Evolutionary conservation across 2,329 filamentous ascomycete species (phyloP), one percentile per base, ranked within the genome.

Genomic region (Colletotrichum sp.): DNA sequence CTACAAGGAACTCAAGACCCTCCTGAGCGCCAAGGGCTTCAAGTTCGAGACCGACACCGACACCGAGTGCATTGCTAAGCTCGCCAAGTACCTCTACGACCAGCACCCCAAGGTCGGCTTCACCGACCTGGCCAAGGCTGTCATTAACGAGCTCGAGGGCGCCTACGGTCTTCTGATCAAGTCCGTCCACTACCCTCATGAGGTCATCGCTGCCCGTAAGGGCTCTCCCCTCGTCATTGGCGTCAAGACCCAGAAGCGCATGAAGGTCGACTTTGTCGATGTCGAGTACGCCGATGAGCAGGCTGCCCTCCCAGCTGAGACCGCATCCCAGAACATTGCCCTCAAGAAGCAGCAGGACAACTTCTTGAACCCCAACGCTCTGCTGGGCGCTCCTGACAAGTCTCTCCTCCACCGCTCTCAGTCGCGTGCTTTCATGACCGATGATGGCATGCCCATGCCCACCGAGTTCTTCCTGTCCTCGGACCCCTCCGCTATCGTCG

Each of bases 211-310:
- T 71, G 97, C 97, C 84, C 95, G 97, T 82, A 99, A 99, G 92
- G 97, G 97, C 88, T 99, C 97, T 77, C 97, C 97, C 58, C 92
- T 99, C 76, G 97, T 99, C 78, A 95, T 99, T 81, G 97, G 97
- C 87, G 97, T 99, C 84, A 95, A 96, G 89, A 98, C 97, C 72
- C 91, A 96, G 87, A 97, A 94, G 90, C 98, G 98, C 89, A 98
- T 99, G 97, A 99, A 98, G 94, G 97, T 99, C 78, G 97, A 99
- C 89, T 99, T 99, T 83, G 97, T 99, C 84, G 97, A 99, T 85
- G 97, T 99, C 77, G 97, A 99, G 88, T 98, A 96, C 86, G 94
- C 94, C 67, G 96, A 98, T 82, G 95, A 98, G 81, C 93, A 93
- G 82, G 90, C 89, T 79, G 91, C 94, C 79, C 94, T 99, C 77